Evolutionary conservation across 1,284 basidiomycete genomes (phyloP), one percentile per base, ranked within the genome.

Genomic region (Rhodotorula sp.): DNA sequence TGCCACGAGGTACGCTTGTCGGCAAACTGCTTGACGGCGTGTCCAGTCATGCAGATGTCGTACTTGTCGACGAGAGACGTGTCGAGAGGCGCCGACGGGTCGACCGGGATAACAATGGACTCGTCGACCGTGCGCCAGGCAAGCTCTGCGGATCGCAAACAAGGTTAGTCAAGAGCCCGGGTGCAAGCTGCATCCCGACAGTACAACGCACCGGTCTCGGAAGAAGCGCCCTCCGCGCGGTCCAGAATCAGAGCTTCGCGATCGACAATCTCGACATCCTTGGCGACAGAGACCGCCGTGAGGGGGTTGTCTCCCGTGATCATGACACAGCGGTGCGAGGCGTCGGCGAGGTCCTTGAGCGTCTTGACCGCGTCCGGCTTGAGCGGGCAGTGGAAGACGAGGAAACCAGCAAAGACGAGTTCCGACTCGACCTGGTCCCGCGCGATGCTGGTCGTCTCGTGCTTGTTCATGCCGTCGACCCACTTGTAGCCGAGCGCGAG

Each of bases 261-360:
- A 80, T 97, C 94, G 18, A 97, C 90, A 76, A 97, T 97, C 79
- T 97, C 94, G 14, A 97, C 95, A 79, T 95, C 92, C 48, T 87
- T 87, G 29, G 95, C 94, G 58, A 97, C 93, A 80, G 97, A 94
- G 1, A 91, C 89, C 23, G 94, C 94, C 0, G 95, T 97, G 68
- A 97, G 84, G 21, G 94, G 95, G 81, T 97, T 97, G 82, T 97
- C 94, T 58, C 94, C 94, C 60, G 94, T 97, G 76, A 97, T 97
- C 94, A 97, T 97, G 73, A 97, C 86, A 80, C 95, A 97, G 58
- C 95, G 87, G 83, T 97, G 95, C 3, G 93, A 96, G 14, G 93
- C 92, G 80, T 97, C 93, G 16, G 90, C 88, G 65, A 97, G 85
- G 91, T 95, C 95, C 82, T 91, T 93, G 69, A 97, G 85, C 0